Percentiles rank a stretch among this genome's conserved stretches.
These are phyloP conservation scores for Ustilago tritici DNA, from an alignment of 1,284 basidiomycete species.

Conservation along the genomic window DNA sequence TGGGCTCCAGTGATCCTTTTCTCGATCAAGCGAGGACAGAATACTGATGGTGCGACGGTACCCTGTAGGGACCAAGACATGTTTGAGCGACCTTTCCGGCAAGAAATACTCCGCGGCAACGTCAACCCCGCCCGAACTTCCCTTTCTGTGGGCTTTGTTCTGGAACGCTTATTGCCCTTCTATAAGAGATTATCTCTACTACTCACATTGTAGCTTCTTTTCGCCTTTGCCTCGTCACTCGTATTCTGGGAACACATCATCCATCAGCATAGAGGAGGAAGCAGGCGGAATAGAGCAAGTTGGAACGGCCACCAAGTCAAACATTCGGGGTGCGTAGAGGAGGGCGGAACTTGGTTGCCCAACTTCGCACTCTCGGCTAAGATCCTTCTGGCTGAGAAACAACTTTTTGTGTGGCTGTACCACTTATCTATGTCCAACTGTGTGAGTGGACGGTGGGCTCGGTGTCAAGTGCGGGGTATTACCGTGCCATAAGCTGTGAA, in stretches of 20 bases:
- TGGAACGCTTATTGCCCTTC: too few species aligned
- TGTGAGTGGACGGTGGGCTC: background rate
- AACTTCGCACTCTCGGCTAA: background rate
- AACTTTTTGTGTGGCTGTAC: background rate
- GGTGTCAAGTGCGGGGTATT: conserved; percentile 2
- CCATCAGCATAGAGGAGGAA: background rate
- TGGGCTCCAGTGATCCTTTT: conserved; percentile 33
- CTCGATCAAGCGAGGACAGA: background rate
- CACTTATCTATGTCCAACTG: background rate
- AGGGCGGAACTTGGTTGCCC: background rate
- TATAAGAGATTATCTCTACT: too few species aligned
- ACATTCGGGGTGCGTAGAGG: too few species aligned
- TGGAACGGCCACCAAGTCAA: too few species aligned
- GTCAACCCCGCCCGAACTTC: too few species aligned
- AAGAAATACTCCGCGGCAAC: too few species aligned
- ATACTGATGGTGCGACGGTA: too few species aligned
- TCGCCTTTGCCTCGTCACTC: background rate
- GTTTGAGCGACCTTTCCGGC: too few species aligned
- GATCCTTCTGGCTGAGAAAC: background rate
- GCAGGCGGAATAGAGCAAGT: background rate
- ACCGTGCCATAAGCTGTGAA: background rate
- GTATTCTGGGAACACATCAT: background rate
- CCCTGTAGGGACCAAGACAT: too few species aligned
- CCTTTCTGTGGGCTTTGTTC: too few species aligned
- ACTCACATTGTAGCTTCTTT: background rate